Conservation (phyloP, 1,284 basidiomycete genomes). For the Phlebopus sp. region DNA sequence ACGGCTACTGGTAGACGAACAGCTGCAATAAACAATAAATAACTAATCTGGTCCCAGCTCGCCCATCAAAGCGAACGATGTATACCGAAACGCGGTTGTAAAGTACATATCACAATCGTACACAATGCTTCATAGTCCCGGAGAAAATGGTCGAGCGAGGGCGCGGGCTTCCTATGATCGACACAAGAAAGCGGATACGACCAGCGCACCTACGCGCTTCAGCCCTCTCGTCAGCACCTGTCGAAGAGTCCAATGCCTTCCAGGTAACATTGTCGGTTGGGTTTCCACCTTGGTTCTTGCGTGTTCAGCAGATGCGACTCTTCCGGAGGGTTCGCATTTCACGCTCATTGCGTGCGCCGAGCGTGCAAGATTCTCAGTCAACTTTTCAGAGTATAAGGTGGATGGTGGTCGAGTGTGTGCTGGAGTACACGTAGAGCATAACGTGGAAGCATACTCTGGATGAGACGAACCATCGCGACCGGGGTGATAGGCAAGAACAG, state of each 20-base stretch:
- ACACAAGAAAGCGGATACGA: conserved; percentile 32
- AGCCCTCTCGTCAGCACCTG: conserved; percentile 23
- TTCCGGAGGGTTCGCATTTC: conserved; percentile 25
- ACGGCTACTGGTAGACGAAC: too few relatives aligned
- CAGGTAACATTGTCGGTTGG: conserved; percentile 22
- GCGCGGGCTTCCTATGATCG: conserved; percentile 22
- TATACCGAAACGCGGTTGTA: conserved; percentile 7
- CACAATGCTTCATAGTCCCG: conserved; percentile 27
- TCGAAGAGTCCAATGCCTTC: conserved; percentile 25
- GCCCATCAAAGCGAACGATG: not conserved
- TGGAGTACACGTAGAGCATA: conserved; percentile 29
- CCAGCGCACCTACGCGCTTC: conserved; percentile 28
- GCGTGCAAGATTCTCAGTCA: conserved; percentile 23
- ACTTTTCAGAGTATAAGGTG: conserved; percentile 33
- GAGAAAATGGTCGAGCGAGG: conserved; percentile 10
- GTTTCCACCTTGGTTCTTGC: conserved; percentile 22
- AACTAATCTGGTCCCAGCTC: not conserved
- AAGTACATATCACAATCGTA: conserved; percentile 25
- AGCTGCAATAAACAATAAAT: conserved; percentile 2
- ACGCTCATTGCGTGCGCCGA: conserved; percentile 22
- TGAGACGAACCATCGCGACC: conserved; percentile 20
- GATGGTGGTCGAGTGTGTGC: conserved; percentile 34
- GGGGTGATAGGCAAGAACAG: conserved; percentile 13
- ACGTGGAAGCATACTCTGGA: conserved; percentile 27
- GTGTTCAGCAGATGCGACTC: conserved; percentile 24